phyloP scores from a whole-genome alignment of 768 basidiomycete genomes.

The Lentinula guzmanii region DNA sequence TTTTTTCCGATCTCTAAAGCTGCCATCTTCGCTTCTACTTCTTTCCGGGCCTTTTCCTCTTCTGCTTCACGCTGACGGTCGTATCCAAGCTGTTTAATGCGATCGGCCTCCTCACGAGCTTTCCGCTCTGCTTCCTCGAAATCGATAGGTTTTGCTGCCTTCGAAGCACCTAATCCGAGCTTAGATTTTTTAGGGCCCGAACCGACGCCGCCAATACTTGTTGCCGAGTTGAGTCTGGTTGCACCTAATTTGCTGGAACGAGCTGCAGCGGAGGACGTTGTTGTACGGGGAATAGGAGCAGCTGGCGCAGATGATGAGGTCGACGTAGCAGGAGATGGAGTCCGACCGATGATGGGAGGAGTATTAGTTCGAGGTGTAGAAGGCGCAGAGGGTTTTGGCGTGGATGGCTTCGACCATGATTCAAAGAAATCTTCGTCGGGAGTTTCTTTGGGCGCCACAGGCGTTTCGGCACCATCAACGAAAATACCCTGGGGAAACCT shows the following conservation, averaged over 20 bases:
- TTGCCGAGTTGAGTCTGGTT: constrained; percentile 36
- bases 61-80: constrained; percentile 81
- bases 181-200: constrained; percentile 42
- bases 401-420: constrained; percentile 87
- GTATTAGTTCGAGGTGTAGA: constrained; percentile 44
- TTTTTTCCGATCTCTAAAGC: constrained; percentile 32
- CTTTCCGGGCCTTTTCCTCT: constrained; percentile 66
- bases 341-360: constrained; percentile 56
- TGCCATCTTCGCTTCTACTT: constrained; percentile 47
- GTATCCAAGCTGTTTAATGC: constrained; percentile 88
- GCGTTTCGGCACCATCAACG: constrained; percentile 72
- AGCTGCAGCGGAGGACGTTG: constrained; percentile 60
- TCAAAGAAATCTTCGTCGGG: constrained; percentile 94
- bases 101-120: constrained; percentile 88
- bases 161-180: constrained; percentile 84
- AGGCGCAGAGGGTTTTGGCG: constrained; percentile 47
- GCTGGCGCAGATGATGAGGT: constrained; percentile 21
- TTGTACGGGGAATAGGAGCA: constrained; percentile 44
- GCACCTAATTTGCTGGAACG: constrained; percentile 35
- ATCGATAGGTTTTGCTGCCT: constrained; percentile 71
- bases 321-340: constrained; percentile 31
- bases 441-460: constrained; percentile 33
- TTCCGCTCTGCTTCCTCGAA: constrained; percentile 93
- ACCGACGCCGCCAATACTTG: constrained; percentile 14
- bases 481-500: constrained; percentile 76